Evolutionary conservation across 192 early-diverging fungal species (phyloP).

Genomic region (Coemansia pectinata): DNA sequence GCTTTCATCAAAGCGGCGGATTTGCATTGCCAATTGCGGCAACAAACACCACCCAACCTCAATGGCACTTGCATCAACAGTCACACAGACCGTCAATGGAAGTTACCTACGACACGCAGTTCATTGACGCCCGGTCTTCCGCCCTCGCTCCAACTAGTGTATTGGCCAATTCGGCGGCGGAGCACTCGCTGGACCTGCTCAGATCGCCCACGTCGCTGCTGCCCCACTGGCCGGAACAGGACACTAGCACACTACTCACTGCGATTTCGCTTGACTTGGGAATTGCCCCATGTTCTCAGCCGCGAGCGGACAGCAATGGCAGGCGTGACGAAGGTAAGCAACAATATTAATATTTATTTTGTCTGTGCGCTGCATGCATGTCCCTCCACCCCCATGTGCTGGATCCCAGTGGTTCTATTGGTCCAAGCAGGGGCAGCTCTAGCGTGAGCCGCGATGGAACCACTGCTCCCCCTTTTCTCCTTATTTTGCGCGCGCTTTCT

Average conservation of each 20-base stretch:
- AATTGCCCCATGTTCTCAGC: background rate
- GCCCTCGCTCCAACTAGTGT: conserved; percentile 3
- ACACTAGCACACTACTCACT: background rate
- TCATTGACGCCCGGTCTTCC: conserved; percentile 52
- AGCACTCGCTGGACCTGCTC: conserved; percentile 19
- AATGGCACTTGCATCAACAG: conserved; percentile 18
- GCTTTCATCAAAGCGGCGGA: conserved; percentile 8
- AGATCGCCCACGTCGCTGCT: conserved; percentile 42
- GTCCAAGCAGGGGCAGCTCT: background rate
- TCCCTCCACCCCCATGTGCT: background rate
- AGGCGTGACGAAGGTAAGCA: conserved; percentile 12
- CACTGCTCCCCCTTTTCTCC: background rate
- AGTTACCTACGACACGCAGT: conserved; percentile 29
- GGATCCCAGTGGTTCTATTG: background rate
- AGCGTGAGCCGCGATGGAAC: background rate
- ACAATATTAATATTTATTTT: background rate
- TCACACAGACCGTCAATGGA: conserved; percentile 10
- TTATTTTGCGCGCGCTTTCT: background rate
- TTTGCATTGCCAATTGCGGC: conserved; percentile 24
- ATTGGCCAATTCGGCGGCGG: background rate
- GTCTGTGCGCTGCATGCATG: conserved; percentile 10
- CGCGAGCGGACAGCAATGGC: background rate
- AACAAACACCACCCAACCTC: conserved; percentile 1
- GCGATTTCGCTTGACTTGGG: background rate
- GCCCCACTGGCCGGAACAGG: conserved; percentile 44